These are phyloP conservation scores for Penicillium sclerotigenum DNA, from an alignment of 2,329 filamentous ascomycete genomes.

Conservation along the genomic window DNA sequence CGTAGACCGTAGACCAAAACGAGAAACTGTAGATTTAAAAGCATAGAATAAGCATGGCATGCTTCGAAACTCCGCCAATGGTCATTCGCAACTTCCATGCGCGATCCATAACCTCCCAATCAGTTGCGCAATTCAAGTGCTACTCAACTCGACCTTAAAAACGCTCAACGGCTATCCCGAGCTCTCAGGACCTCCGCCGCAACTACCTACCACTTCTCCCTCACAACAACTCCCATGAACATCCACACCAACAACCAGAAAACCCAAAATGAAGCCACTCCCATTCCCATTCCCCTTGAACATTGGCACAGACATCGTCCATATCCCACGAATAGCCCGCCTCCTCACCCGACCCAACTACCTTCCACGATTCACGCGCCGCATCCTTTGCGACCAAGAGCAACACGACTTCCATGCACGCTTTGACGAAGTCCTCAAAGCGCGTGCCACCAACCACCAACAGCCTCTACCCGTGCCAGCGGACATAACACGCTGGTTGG, in stretches of 20 bases:
- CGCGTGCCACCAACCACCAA: background rate
- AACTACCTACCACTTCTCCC: background rate
- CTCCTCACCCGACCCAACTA: constrained; percentile 52
- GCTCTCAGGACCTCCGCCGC: background rate
- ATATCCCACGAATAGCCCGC: constrained; percentile 60
- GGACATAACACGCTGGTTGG: constrained; percentile 44
- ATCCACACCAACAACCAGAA: background rate
- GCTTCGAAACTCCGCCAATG: background rate
- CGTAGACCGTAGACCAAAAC: background rate
- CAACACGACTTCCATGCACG: constrained; percentile 37
- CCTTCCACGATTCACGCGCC: constrained; percentile 38
- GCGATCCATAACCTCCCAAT: background rate
- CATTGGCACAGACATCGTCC: constrained; percentile 77
- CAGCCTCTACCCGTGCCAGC: constrained; percentile 14
- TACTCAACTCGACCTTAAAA: background rate
- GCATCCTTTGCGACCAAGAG: constrained; percentile 43
- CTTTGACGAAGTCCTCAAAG: constrained; percentile 23
- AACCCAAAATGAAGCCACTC: constrained; percentile 31
- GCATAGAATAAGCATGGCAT: background rate
- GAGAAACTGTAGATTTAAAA: background rate
- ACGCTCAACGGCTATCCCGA: background rate
- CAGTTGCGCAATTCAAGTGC: background rate
- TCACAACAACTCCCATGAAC: background rate
- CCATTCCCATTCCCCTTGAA: constrained; percentile 64
- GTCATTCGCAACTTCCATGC: too few relatives aligned